These are phyloP conservation scores for Tylopilus sp. DNA, from an alignment of 768 basidiomycete genomes.

Conservation along the genomic window DNA sequence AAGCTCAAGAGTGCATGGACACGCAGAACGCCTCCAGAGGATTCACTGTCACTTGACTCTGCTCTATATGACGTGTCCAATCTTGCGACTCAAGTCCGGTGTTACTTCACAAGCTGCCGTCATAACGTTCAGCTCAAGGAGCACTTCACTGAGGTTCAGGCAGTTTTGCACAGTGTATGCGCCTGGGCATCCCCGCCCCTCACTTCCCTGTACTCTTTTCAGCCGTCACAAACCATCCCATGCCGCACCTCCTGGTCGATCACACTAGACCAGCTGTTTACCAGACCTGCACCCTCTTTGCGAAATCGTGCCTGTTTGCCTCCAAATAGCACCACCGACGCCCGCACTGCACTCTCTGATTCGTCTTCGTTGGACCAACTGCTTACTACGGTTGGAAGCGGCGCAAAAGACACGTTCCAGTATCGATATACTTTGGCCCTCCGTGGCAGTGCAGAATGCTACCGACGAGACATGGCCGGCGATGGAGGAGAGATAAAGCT, in stretches of 20 bases:
- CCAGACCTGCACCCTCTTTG: conserved; percentile 3
- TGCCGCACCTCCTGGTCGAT: not conserved
- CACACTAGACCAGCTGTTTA: conserved; percentile 1
- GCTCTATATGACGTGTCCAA: not conserved
- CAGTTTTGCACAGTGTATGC: not conserved
- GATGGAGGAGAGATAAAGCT: not conserved
- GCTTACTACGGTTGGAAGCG: not conserved
- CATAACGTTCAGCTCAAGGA: conserved; percentile 12
- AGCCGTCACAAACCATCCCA: not conserved
- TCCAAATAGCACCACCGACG: not conserved
- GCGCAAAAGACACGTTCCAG: conserved; percentile 12
- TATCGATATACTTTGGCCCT: conserved; percentile 8
- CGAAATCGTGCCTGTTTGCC: not conserved
- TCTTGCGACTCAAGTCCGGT: not conserved
- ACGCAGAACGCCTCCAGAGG: conserved; percentile 8
- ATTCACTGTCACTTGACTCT: conserved; percentile 1
- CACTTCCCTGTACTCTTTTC: conserved; percentile 7
- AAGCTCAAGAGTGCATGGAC: conserved; percentile 17
- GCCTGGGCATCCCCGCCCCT: not conserved
- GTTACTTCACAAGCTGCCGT: conserved; percentile 13
- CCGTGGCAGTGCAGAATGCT: conserved; percentile 5
- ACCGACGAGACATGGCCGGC: conserved; percentile 1
- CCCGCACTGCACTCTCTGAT: not conserved
- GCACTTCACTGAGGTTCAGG: conserved; percentile 12
- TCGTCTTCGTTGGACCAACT: conserved; percentile 3